Evolutionary conservation across 225 moss, liverwort and hornwort species (phyloP).

Genomic region (Rhytidiadelphus loreus): DNA sequence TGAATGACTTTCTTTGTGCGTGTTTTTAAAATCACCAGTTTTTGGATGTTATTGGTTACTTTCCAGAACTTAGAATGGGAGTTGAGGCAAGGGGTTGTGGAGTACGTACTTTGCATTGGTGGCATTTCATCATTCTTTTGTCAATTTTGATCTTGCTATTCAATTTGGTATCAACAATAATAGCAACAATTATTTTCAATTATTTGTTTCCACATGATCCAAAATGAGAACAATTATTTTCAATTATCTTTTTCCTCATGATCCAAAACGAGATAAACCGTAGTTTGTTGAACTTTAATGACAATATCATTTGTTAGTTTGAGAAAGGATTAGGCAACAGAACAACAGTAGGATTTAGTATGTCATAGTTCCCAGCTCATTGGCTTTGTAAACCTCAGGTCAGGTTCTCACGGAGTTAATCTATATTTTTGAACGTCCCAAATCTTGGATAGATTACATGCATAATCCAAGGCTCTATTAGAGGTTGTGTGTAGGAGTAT

Average conservation of each 20-base stretch:
- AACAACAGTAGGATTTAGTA: not conserved
- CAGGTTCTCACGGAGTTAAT: too few species aligned
- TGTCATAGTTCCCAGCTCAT: too few species aligned
- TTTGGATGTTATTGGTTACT: not conserved
- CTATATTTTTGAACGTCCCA: too few species aligned
- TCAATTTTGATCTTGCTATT: not conserved
- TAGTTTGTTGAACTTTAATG: not conserved
- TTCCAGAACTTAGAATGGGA: not conserved
- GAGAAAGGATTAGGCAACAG: not conserved
- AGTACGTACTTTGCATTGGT: not conserved
- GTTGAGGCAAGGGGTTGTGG: not conserved
- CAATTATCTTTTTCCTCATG: not conserved
- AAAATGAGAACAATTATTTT: not conserved
- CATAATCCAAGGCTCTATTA: too few species aligned
- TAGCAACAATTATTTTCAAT: not conserved
- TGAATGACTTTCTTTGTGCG: too few species aligned
- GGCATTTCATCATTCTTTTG: not conserved
- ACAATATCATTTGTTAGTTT: not conserved
- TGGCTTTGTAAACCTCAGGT: too few species aligned
- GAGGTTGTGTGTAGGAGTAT: too few species aligned
- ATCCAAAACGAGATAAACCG: not conserved
- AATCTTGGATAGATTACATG: too few species aligned
- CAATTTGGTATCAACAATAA: not conserved
- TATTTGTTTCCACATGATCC: not conserved
- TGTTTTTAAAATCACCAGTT: not conserved